Evolutionary conservation across 352 stramenopile species (phyloP).

Genomic region (Peronospora tabacina): DNA sequence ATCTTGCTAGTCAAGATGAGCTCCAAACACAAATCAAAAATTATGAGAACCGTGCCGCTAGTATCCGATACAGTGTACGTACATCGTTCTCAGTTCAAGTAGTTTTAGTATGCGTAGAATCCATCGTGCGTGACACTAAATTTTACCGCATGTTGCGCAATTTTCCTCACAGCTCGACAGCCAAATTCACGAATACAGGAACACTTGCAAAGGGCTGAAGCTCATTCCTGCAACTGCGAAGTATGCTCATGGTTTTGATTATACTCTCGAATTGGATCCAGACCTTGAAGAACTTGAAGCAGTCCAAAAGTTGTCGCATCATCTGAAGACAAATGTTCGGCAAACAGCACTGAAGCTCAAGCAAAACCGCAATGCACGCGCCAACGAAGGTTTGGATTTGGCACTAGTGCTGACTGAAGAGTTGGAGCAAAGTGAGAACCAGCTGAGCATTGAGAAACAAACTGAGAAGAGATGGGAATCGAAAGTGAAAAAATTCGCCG

Average conservation of each 20-base stretch:
- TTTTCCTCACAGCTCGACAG: conserved; percentile 36
- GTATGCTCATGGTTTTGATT: conserved; percentile 72
- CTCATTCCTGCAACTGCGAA: conserved; percentile 81
- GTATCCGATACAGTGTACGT: conserved; percentile 58
- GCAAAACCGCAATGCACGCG: conserved; percentile 52
- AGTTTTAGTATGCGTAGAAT: neutral
- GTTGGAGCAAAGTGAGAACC: conserved; percentile 46
- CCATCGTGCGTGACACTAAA: neutral
- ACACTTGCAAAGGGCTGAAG: conserved; percentile 71
- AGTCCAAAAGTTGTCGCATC: conserved; percentile 42
- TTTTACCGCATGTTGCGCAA: conserved; percentile 1
- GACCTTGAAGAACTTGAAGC: conserved; percentile 51
- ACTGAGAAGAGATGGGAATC: conserved; percentile 41
- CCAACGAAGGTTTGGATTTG: conserved; percentile 50
- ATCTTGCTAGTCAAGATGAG: conserved; percentile 54
- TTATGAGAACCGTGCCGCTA: conserved; percentile 57
- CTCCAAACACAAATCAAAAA: conserved; percentile 50
- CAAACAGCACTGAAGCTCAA: conserved; percentile 47
- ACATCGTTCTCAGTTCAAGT: neutral
- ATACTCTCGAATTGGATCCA: conserved; percentile 58
- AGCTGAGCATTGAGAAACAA: conserved; percentile 46
- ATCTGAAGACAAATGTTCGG: conserved; percentile 60
- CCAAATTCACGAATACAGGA: conserved; percentile 76
- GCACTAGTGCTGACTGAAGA: conserved; percentile 44
- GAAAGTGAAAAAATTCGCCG: conserved; percentile 46